Evolutionary conservation across 148 eudicot species (phyloP), one percentile per base, ranked within the genome.

Genomic region (Tetragonia tetragonoides): DNA sequence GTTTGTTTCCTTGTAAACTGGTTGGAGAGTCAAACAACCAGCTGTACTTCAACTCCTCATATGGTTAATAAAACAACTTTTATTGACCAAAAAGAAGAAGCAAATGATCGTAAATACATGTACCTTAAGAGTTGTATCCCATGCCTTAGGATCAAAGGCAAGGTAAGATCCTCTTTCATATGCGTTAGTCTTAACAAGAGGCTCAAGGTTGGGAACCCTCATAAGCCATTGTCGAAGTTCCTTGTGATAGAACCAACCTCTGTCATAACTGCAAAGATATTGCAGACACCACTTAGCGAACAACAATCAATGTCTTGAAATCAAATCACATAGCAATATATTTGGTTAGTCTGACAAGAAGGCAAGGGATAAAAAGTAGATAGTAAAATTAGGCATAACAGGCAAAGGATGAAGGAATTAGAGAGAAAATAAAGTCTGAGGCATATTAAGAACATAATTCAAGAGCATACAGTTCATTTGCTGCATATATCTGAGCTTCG

Each of bases 231-330:
- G 49, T 41, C 96, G 83, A 38, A 74, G 89, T 23, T 95, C 97
- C 83, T 87, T 91, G 85, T 95, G 97, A 82, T 89, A 95, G 76
- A 91, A 88, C 99, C 96, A 95, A 18, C 90, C 91, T 82, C 94
- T 87, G 74, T 85, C 88, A 79, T 87, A 88, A 70, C 99, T 95
- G 92, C 78, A 81, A 71, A 79, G 74, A 61, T 44, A 68, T n/a
- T 47, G 14, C 57, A 62, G 64, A 66, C 28, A 57, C 21, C 62
- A 39, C 7, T 72, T 57, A 73, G 72, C 38, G 14, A 75, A 59
- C 34, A 7, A 20, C 39, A 20, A 53, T 37, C 7, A 66, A 38
- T 53, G 28, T 4, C 21, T 14, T 61, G 11, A 10, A 75, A 46
- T 18, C 28, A 24, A 76, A 54, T 11, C 37, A 51, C 61, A 66